Percentiles rank a stretch among this genome's conserved stretches.
These are phyloP conservation scores for Puccinellia tenuiflora DNA, from an alignment of 176 grass and related monocot genomes.

Conservation along the genomic window DNA sequence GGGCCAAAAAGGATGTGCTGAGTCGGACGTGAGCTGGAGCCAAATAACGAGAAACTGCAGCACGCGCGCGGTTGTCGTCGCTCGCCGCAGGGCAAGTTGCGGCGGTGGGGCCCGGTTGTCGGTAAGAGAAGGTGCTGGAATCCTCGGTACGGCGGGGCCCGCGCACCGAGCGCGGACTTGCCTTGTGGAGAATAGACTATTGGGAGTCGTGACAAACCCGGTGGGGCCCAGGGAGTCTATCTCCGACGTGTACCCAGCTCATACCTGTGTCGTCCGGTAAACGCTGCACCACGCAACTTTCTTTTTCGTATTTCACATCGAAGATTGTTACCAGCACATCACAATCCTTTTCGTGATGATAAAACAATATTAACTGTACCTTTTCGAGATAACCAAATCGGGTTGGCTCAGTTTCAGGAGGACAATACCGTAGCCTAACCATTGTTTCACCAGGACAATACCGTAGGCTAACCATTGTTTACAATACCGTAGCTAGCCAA, in stretches of 20 bases:
- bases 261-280: background rate
- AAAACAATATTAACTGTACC: too few species aligned
- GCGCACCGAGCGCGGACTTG: background rate
- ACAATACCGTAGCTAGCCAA: too few species aligned
- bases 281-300: background rate
- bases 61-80: background rate
- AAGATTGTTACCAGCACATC: too few species aligned
- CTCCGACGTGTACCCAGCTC: constrained; percentile 16
- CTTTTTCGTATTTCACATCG: too few species aligned
- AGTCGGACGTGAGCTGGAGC: constrained; percentile 9
- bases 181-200: background rate
- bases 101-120: background rate
- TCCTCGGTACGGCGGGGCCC: background rate
- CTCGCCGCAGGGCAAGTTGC: background rate
- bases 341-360: too few species aligned
- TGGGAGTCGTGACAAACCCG: background rate
- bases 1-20: too few species aligned
- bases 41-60: background rate
- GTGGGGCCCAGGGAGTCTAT: background rate
- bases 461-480: too few species aligned
- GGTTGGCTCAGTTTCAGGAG: too few species aligned
- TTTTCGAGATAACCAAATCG: too few species aligned
- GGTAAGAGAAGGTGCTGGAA: background rate
- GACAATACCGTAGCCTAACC: too few species aligned
- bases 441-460: too few species aligned